Base-by-base conservation (phyloP, 306 rosid species). In the Lupinus albus region DNA sequence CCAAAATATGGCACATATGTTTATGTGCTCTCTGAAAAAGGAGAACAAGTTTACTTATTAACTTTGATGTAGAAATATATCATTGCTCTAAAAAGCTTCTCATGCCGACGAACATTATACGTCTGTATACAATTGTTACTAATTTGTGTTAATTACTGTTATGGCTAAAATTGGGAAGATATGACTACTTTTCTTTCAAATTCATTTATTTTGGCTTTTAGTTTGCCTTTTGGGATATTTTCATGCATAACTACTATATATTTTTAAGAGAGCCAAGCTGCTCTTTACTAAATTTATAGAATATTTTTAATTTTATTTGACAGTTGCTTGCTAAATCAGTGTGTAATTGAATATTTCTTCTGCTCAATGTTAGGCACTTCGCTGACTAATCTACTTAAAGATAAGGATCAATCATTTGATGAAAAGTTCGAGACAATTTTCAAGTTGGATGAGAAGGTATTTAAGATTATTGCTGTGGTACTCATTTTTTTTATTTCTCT, bases 331-430 rank as follows among this genome's bases (percentile, higher is more conserved):
- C 42, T 13, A 51, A 47, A 51, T 48, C 46, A 41, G 28, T 52
- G 17, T 52, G 48, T 51, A 52, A 72, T 15, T 48, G 62, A 75
- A 56, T 51, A 48, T 45, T 61, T 55, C 59, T 38, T 41, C 41
- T 72, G 71, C 42, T 64, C 46, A 62, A 72, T 78, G 10, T 72
- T 62, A 93, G 99, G 96, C 68, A 47, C 85, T 67, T 82, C 87
- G n/a, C 77, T 93, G 71, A 83, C 99, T 15, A 68, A 80, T 65
- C 87, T 64, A 68, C 82, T 90, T 84, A 86, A 83, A 62, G 85
- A 80, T 74, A 93, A 93, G 80, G 85, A 88, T 61, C 82, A 72
- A 70, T 87, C 88, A 44, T 93, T 88, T 93, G 96, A 93, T 61
- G 61, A 79, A 12, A 84, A 81, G 78, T 88, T 90, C 73, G 91